Evolutionary conservation across 768 basidiomycete genomes (phyloP).

Genomic region (Kwoniella dejecticola): DNA sequence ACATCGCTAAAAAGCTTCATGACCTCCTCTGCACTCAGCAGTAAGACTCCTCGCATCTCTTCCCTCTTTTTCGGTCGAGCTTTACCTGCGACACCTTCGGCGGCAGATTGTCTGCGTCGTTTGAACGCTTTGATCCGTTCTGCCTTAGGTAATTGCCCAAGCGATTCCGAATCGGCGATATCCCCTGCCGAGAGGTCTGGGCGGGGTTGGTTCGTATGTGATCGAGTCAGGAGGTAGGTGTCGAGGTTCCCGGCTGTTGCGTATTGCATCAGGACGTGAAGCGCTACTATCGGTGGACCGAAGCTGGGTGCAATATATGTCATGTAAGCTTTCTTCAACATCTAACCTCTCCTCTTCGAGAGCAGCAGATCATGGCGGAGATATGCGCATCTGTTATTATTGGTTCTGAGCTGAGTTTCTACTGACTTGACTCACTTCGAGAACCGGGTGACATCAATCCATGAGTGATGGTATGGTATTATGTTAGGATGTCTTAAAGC

Average conservation of each 20-base stretch:
- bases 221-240: conserved; percentile 50
- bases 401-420: too few species aligned
- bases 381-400: too few species aligned
- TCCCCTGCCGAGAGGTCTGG: conserved; percentile 33
- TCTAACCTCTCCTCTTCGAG: too few species aligned
- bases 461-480: conserved; percentile 91
- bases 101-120: conserved; percentile 34
- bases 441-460: conserved; percentile 84
- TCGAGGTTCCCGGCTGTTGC: conserved; percentile 57
- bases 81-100: background rate
- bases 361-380: too few species aligned
- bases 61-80: conserved; percentile 16
- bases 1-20: conserved; percentile 79
- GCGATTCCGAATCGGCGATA: conserved; percentile 37
- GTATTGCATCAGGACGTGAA: conserved; percentile 63
- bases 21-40: conserved; percentile 82
- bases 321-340: too few species aligned
- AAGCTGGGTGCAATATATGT: conserved; percentile 61
- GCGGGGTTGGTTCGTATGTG: conserved; percentile 32
- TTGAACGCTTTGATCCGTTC: conserved; percentile 50
- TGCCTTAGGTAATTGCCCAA: conserved; percentile 32
- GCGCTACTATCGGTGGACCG: conserved; percentile 80
- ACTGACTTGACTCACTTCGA: conserved; percentile 59
- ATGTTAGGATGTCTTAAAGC: conserved; percentile 87
- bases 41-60: conserved; percentile 66